Conservation (phyloP, 2,329 filamentous ascomycete species). For the Neonectria faginata region DNA sequence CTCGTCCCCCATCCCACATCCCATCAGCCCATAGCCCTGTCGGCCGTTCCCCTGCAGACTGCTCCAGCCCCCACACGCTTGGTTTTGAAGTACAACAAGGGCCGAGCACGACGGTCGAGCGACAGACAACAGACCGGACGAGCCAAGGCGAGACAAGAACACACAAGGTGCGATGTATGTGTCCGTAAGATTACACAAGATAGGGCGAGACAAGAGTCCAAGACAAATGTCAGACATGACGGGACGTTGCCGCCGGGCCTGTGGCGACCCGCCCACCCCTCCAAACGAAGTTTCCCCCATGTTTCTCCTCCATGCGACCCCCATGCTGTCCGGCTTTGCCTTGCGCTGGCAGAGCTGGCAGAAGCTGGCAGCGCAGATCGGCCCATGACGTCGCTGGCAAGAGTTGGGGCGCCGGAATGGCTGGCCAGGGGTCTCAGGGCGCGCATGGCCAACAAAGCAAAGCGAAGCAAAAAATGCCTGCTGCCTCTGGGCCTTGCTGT, state of each 20-base stretch:
- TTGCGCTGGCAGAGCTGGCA: conserved; percentile 3
- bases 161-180: not conserved
- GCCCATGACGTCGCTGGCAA: conserved; percentile 34
- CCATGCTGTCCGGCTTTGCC: conserved; percentile 11
- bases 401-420: conserved; percentile 13
- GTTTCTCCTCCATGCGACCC: conserved; percentile 30
- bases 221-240: conserved; percentile 12
- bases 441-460: conserved; percentile 31
- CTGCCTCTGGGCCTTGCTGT: not conserved
- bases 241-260: conserved; percentile 11
- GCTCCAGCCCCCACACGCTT: conserved; percentile 32
- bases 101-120: conserved; percentile 17
- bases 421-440: conserved; percentile 16
- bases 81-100: conserved; percentile 28
- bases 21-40: conserved; percentile 19
- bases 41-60: conserved; percentile 21
- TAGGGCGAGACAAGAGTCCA: conserved; percentile 24
- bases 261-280: conserved; percentile 14
- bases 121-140: conserved; percentile 21
- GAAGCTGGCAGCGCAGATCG: conserved; percentile 20
- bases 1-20: conserved; percentile 16
- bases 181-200: conserved; percentile 13
- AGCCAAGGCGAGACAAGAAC: conserved; percentile 4
- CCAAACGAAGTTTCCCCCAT: conserved; percentile 17
- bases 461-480: conserved; percentile 13